Evolutionary conservation across 495 filamentous ascomycete genomes (phyloP).

Genomic region (Tuber brumale): DNA sequence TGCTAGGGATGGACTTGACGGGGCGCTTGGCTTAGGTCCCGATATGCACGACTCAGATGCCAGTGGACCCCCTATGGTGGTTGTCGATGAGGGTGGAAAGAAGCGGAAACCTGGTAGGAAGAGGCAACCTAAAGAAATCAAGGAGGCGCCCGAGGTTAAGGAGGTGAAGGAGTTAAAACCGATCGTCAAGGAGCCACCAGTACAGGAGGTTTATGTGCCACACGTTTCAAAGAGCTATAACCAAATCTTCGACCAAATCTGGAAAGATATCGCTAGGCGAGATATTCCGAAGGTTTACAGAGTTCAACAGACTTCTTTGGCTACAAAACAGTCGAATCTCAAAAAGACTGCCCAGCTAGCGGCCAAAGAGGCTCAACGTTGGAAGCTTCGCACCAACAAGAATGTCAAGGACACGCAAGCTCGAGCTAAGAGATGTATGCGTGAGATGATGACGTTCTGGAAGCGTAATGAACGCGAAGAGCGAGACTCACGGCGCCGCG

Average conservation of each 20-base stretch:
- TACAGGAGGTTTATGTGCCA: conserved; percentile 50
- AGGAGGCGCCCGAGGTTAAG: conserved; percentile 50
- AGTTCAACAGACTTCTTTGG: conserved; percentile 71
- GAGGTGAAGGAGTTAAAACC: conserved; percentile 60
- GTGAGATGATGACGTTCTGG: conserved; percentile 99
- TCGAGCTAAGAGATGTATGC: conserved; percentile 93
- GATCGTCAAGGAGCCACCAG: conserved; percentile 39
- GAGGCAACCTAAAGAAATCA: conserved; percentile 44
- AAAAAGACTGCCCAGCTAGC: conserved; percentile 97
- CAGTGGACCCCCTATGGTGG: conserved; percentile 67
- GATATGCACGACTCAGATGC: conserved; percentile 70
- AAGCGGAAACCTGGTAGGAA: conserved; percentile 41
- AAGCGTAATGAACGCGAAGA: conserved; percentile 98
- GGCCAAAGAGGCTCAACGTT: conserved; percentile 92
- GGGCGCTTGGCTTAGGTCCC: conserved; percentile 59
- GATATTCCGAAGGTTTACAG: conserved; percentile 87
- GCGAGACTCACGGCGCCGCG: conserved; percentile 83
- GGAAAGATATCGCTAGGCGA: conserved; percentile 87
- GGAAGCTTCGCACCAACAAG: conserved; percentile 97
- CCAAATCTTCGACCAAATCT: conserved; percentile 97
- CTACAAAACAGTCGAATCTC: conserved; percentile 80
- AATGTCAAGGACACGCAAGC: conserved; percentile 96
- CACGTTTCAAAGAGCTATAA: conserved; percentile 89
- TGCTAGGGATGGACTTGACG: conserved; percentile 61
- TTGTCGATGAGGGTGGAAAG: conserved; percentile 75